Percentiles rank a stretch among this genome's conserved stretches.
Evolutionary conservation across 306 rosid genomes (phyloP).

Genomic region (Casuarina glauca): DNA sequence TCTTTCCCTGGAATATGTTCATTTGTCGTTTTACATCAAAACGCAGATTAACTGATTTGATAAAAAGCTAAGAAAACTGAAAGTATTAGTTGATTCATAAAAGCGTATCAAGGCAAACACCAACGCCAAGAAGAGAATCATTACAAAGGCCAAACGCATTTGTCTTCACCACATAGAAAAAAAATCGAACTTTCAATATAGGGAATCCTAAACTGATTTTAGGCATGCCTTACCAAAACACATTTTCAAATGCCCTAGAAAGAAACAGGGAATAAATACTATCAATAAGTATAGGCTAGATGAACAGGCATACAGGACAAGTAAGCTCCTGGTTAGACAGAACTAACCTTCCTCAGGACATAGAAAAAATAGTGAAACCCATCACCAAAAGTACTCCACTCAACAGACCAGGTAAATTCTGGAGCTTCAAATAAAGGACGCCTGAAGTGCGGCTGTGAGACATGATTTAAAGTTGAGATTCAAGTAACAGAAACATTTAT

Average conservation of each 20-base stretch:
- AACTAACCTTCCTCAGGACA: conserved; percentile 73
- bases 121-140: background rate
- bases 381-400: conserved; percentile 84
- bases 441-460: conserved; percentile 86
- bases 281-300: background rate
- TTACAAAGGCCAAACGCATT: background rate
- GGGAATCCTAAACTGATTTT: background rate
- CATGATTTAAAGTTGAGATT: conserved; percentile 13
- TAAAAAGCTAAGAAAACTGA: too few species aligned
- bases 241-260: background rate
- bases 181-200: background rate
- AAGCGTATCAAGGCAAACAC: background rate
- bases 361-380: conserved; percentile 89
- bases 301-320: background rate
- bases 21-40: conserved; percentile 11
- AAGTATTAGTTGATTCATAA: background rate
- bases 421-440: conserved; percentile 74
- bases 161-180: background rate
- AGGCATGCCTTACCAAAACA: background rate
- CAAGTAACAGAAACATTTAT: conserved; percentile 17
- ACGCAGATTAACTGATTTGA: conserved; percentile 10
- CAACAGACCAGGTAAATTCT: conserved; percentile 87
- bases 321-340: background rate
- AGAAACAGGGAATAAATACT: background rate
- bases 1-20: conserved; percentile 59